Percentiles rank a stretch among this genome's conserved stretches.
Conservation (phyloP, 2,329 filamentous ascomycete species). For the Colletotrichum kahawae region DNA sequence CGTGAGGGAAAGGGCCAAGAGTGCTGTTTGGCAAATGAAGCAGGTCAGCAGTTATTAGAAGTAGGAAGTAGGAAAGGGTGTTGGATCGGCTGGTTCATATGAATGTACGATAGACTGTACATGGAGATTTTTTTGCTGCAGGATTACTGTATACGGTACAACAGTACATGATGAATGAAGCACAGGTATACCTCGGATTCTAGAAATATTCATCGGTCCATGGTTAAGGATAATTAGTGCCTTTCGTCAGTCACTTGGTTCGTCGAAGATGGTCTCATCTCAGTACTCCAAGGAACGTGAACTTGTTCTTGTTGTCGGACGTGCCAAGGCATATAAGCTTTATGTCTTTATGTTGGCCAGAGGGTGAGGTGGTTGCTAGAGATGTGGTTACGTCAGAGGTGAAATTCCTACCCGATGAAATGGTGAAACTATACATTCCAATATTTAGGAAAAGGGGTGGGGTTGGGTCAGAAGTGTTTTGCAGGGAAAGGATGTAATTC, state of each 20-base stretch:
- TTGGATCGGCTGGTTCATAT: neutral
- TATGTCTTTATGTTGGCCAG: neutral
- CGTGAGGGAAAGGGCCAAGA: constrained; percentile 83
- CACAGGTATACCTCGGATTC: neutral
- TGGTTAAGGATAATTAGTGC: neutral
- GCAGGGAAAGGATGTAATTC: too few relatives aligned
- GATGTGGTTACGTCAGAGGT: too few relatives aligned
- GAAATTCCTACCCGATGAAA: too few relatives aligned
- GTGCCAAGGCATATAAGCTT: neutral
- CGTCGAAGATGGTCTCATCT: neutral
- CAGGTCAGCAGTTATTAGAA: constrained; percentile 29
- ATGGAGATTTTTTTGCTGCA: neutral
- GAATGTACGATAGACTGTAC: constrained; percentile 15
- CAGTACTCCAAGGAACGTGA: neutral
- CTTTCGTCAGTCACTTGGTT: neutral
- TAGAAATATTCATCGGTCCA: neutral
- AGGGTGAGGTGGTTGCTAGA: neutral
- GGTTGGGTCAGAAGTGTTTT: too few relatives aligned
- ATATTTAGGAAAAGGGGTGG: too few relatives aligned
- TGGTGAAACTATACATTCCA: too few relatives aligned
- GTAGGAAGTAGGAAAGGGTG: neutral
- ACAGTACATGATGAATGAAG: constrained; percentile 19
- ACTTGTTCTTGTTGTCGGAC: neutral
- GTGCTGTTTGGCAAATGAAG: constrained; percentile 75
- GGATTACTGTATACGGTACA: neutral